phyloP scores from a whole-genome alignment of 2,329 filamentous ascomycete genomes.

The Paecilomyces sp. region DNA sequence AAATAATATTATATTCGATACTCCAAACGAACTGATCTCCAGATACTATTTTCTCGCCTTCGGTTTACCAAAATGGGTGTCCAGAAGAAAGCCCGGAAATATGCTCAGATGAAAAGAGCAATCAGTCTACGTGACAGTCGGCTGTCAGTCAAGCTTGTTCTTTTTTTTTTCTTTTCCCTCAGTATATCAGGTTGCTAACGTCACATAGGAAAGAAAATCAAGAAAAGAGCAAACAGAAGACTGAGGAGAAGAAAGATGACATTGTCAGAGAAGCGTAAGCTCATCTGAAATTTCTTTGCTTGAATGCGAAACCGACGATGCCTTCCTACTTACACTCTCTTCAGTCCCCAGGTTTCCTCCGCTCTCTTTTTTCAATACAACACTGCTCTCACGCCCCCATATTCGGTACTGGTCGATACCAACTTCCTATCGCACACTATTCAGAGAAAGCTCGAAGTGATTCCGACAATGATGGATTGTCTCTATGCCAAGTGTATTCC shows the following conservation, averaged over 20 bases:
- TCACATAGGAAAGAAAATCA: conserved; percentile 62
- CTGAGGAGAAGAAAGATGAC: conserved; percentile 55
- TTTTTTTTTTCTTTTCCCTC: neutral
- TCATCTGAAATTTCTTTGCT: neutral
- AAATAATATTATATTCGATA: neutral
- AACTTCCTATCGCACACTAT: conserved; percentile 91
- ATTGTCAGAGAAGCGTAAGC: conserved; percentile 66
- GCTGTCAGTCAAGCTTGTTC: conserved; percentile 35
- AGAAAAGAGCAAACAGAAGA: conserved; percentile 51
- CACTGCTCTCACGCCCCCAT: conserved; percentile 75
- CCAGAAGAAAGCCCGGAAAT: conserved; percentile 86
- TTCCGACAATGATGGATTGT: conserved; percentile 88
- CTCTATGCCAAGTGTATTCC: conserved; percentile 87
- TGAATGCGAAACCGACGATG: neutral
- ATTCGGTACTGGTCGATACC: conserved; percentile 74
- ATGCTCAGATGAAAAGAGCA: conserved; percentile 73
- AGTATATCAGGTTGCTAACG: neutral
- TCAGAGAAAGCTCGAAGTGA: conserved; percentile 78
- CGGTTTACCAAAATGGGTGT: conserved; percentile 61
- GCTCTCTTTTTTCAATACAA: conserved; percentile 87
- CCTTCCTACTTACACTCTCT: conserved; percentile 3
- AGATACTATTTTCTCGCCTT: neutral
- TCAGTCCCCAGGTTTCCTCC: conserved; percentile 68
- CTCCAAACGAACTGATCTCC: neutral
- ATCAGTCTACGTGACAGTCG: conserved; percentile 75